These are phyloP conservation scores for Lyophyllum atratum DNA, from an alignment of 768 basidiomycete species.

Conservation along the genomic window DNA sequence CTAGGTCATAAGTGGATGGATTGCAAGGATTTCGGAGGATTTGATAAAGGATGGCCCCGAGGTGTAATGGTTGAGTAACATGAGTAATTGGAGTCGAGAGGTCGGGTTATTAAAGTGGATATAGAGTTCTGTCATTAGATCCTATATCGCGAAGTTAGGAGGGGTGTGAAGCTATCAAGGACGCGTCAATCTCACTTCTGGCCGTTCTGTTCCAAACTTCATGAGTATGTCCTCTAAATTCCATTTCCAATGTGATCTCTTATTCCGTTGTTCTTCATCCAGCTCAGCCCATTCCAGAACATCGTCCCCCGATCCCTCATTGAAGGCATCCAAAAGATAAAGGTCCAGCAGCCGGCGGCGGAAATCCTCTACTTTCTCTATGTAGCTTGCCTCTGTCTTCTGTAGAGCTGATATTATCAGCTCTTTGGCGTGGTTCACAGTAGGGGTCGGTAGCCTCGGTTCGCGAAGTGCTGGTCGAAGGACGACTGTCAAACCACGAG, in stretches of 20 bases:
- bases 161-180: neutral
- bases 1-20: slow-evolving; percentile 65
- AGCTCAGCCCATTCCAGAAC: slow-evolving; percentile 74
- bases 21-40: slow-evolving; percentile 51
- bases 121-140: slow-evolving; percentile 69
- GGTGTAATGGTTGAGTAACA: slow-evolving; percentile 63
- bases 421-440: slow-evolving; percentile 70
- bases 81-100: slow-evolving; percentile 68
- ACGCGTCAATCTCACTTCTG: slow-evolving; percentile 53
- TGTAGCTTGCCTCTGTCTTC: slow-evolving; percentile 44
- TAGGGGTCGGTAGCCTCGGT: slow-evolving; percentile 59
- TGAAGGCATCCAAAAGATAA: slow-evolving; percentile 76
- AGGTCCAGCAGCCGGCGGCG: slow-evolving; percentile 70
- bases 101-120: slow-evolving; percentile 59
- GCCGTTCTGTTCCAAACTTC: slow-evolving; percentile 60
- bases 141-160: slow-evolving; percentile 42
- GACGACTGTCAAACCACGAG: slow-evolving; percentile 82
- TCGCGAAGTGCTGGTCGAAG: slow-evolving; percentile 79
- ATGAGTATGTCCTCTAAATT: slow-evolving; percentile 80
- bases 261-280: slow-evolving; percentile 60
- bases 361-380: slow-evolving; percentile 61
- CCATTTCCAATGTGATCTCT: slow-evolving; percentile 67
- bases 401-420: slow-evolving; percentile 66
- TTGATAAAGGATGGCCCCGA: slow-evolving; percentile 54
- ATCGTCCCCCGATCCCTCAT: slow-evolving; percentile 74